phyloP scores from a whole-genome alignment of 805 yeast species.

The Monosporozyma unispora region DNA sequence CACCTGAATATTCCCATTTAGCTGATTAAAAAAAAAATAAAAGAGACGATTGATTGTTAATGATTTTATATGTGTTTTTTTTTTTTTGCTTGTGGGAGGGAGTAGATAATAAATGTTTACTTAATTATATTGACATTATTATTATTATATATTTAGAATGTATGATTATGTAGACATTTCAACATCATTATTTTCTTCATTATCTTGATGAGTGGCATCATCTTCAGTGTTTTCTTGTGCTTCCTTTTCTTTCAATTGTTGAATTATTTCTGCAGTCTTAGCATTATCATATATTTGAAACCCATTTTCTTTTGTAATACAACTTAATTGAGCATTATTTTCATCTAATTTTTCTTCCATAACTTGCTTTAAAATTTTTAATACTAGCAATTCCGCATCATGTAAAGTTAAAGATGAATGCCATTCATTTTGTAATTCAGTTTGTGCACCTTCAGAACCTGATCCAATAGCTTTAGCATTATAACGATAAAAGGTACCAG shows the following conservation, averaged over 20 bases:
- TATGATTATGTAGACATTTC: constrained; percentile 20
- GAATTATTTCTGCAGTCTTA: constrained; percentile 74
- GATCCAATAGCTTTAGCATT: constrained; percentile 99
- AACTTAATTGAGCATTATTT: constrained; percentile 88
- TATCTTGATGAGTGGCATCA: constrained; percentile 7
- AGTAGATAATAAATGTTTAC: too few relatives aligned
- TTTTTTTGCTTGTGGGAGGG: too few relatives aligned
- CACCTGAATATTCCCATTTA: constrained; percentile 82
- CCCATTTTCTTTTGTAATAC: constrained; percentile 80
- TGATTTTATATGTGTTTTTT: neutral
- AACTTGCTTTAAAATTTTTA: constrained; percentile 89
- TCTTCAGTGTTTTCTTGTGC: constrained; percentile 36
- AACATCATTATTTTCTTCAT: constrained; percentile 24
- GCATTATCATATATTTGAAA: constrained; percentile 78
- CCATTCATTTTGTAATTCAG: constrained; percentile 93
- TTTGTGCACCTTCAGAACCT: constrained; percentile 98
- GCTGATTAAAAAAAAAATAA: constrained; percentile 39
- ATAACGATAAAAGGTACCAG: constrained; percentile 94
- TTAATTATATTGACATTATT: neutral
- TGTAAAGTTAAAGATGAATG: constrained; percentile 82
- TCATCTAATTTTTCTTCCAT: constrained; percentile 98
- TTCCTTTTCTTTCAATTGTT: constrained; percentile 62
- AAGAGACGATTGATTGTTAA: constrained; percentile 6
- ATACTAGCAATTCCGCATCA: constrained; percentile 85
- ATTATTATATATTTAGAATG: neutral